Evolutionary conservation across 1,139 yeast species (phyloP).

Genomic region (Pneumocystis murina): DNA sequence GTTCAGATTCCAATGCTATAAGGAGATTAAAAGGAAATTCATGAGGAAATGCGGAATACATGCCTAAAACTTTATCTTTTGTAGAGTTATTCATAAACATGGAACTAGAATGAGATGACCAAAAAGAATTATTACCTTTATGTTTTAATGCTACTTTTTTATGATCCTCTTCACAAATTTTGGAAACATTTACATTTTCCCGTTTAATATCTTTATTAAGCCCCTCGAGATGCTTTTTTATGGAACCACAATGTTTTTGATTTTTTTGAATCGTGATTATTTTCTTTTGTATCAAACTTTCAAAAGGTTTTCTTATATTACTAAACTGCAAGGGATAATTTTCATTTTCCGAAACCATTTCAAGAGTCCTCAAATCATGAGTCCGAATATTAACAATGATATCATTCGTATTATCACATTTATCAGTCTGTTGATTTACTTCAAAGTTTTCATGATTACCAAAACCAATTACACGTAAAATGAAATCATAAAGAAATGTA

Average conservation of each 20-base stretch:
- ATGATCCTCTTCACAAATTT: constrained; percentile 17
- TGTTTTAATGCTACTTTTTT: constrained; percentile 24
- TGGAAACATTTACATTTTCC: constrained; percentile 11
- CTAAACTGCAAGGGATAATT: not conserved
- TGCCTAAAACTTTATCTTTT: not conserved
- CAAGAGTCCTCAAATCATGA: constrained; percentile 1
- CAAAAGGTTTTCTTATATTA: constrained; percentile 26
- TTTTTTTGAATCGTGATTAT: constrained; percentile 40
- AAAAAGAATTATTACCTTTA: constrained; percentile 32
- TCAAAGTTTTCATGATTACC: constrained; percentile 11
- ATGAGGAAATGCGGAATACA: constrained; percentile 12
- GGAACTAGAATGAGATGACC: constrained; percentile 14
- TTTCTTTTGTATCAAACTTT: constrained; percentile 33
- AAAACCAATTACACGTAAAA: constrained; percentile 30
- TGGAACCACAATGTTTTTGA: constrained; percentile 29
- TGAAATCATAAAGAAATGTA: constrained; percentile 41
- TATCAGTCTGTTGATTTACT: not conserved
- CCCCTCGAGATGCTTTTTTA: constrained; percentile 24
- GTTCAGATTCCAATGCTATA: constrained; percentile 4
- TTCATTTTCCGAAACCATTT: constrained; percentile 11
- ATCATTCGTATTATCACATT: not conserved
- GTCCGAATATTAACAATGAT: not conserved
- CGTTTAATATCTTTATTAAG: not conserved
- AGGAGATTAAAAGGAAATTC: constrained; percentile 34
- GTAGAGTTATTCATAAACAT: not conserved